phyloP scores from a whole-genome alignment of 1,139 yeast genomes.

The Suhomyces taliae region DNA sequence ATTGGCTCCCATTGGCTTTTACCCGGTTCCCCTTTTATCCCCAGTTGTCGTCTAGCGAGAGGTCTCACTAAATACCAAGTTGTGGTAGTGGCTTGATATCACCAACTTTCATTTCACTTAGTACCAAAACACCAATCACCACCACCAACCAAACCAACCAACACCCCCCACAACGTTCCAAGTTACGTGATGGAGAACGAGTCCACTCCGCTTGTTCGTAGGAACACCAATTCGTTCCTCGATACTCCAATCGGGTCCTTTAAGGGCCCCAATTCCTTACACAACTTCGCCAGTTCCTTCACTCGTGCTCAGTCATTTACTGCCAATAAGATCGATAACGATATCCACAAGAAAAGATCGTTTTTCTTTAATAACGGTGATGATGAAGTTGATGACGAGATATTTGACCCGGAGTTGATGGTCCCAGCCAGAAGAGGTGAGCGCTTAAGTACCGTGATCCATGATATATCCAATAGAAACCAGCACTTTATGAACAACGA shows the following conservation, averaged over 20 bases:
- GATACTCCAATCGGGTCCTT: constrained; percentile 48
- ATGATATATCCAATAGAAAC: constrained; percentile 32
- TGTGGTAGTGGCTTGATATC: too few relatives aligned
- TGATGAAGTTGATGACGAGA: constrained; percentile 48
- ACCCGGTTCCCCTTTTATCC: too few relatives aligned
- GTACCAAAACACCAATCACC: neutral
- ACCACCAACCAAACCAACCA: neutral
- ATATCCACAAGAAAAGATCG: constrained; percentile 43
- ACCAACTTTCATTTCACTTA: too few relatives aligned
- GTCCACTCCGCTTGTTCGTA: constrained; percentile 19
- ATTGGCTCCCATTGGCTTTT: too few relatives aligned
- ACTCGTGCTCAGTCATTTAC: constrained; percentile 50
- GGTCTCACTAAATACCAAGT: too few relatives aligned
- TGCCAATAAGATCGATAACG: constrained; percentile 45
- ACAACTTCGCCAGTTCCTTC: constrained; percentile 49
- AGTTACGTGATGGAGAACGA: constrained; percentile 14
- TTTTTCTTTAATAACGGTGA: constrained; percentile 29
- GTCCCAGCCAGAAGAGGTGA: constrained; percentile 67
- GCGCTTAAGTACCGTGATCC: constrained; percentile 56
- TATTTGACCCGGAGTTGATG: constrained; percentile 71
- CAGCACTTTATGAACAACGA: constrained; percentile 25
- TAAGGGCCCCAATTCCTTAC: constrained; percentile 48
- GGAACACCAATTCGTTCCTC: constrained; percentile 31
- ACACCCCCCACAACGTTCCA: neutral
- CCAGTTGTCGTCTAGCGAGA: too few relatives aligned